A percentile compares a stretch with the other conserved stretches of the same genome.
These are phyloP conservation scores for Eucalyptus leucophloia DNA, from an alignment of 345 rosid genomes.

Conservation along the genomic window DNA sequence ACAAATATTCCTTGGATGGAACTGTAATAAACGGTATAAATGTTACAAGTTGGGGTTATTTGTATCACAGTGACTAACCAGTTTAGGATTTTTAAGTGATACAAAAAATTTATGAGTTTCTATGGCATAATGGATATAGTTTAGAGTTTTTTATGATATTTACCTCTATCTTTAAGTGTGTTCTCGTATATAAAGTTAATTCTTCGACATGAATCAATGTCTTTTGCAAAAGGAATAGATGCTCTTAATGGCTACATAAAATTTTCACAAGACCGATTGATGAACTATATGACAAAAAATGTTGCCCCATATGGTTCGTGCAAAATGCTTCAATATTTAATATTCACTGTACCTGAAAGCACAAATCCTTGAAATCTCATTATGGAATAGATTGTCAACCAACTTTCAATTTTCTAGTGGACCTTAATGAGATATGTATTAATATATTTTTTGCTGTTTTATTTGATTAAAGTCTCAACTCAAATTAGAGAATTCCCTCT, in stretches of 20 bases:
- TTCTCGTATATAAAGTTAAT: background rate
- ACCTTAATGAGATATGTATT: background rate
- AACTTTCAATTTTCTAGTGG: background rate
- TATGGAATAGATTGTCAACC: background rate
- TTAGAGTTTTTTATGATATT: fast-evolving
- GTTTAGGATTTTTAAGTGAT: background rate
- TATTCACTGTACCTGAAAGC: fast-evolving
- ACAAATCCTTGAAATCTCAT: background rate
- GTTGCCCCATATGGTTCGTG: background rate
- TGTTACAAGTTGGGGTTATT: too few species aligned
- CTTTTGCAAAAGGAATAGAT: background rate
- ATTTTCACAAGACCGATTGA: fast-evolving
- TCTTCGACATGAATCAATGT: background rate
- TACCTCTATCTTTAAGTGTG: background rate
- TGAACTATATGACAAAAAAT: background rate
- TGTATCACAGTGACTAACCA: background rate
- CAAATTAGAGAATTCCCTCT: background rate
- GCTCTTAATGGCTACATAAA: background rate
- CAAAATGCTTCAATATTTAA: background rate
- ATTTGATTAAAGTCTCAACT: background rate
- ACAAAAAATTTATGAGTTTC: too few species aligned
- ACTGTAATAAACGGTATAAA: too few species aligned
- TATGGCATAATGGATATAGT: too few species aligned
- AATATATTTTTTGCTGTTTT: background rate
- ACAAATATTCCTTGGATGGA: background rate